Evolutionary conservation across 2,329 filamentous ascomycete species (phyloP), one percentile per base, ranked within the genome.

Genomic region (Thielaviopsis musarum): DNA sequence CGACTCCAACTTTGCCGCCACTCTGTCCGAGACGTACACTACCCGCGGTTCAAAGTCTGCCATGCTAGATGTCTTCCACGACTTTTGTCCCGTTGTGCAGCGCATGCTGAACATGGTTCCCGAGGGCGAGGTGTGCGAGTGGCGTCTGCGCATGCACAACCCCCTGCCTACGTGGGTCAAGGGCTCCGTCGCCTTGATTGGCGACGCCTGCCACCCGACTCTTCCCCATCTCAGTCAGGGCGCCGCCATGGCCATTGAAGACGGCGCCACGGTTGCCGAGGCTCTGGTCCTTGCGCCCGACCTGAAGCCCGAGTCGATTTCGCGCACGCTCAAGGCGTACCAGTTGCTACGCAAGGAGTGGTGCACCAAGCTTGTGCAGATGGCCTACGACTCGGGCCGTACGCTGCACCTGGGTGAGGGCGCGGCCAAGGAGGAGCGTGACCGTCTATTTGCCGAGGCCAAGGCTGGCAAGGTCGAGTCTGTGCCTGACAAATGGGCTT

Each of bases 401-500:
- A 74, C 74, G 17, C 69, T 83, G 65, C 80, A 83, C 65, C 69
- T 83, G 1, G 77, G 77, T 45, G 77, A 81, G 65, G 79, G 80
- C 54, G 73, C 74, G 64, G 79, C 78, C 28, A 78, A 77, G 65
- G 77, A 81, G 67, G 78, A 82, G 70, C 73, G 80, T 41, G 80
- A 83, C 65, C 73, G 71, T 59, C 73, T 74, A 70, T 80, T 83
- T 67, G 76, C 74, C 51, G 72, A 76, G 58, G 72, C 78, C 62
- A 74, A 72, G 64, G 72, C 65, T 67, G 77, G 75, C 66, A 74
- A 70, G 63, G 72, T 64, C 67, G 74, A 70, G 62, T 75, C 71
- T 59, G 78, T 78, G 62, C 81, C 81, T 2, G 83, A 86, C 70
- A 85, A 84, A 71, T 86, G 83, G 83, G 81, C 81, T 2, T 84